These are phyloP conservation scores for Dendrocalamus latiflorus DNA, from an alignment of 202 grass and related monocot genomes.

Conservation along the genomic window DNA sequence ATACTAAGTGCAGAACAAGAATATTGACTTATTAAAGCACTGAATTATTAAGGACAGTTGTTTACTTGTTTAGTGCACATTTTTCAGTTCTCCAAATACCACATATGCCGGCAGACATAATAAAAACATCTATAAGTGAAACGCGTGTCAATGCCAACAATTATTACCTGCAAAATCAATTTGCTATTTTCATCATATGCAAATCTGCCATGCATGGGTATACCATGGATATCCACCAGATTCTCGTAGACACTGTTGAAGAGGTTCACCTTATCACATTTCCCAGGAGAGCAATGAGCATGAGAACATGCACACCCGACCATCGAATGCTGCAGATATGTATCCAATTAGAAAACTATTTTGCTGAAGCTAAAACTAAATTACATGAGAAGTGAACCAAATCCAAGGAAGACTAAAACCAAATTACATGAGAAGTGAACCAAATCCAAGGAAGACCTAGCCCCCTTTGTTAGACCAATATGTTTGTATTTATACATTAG, in stretches of 20 bases:
- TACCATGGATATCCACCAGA: slow-evolving; percentile 54
- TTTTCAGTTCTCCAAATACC: background rate
- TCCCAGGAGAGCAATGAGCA: slow-evolving; percentile 51
- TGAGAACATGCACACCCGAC: slow-evolving; percentile 55
- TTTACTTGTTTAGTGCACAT: background rate
- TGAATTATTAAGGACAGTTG: background rate
- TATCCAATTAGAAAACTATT: slow-evolving; percentile 29
- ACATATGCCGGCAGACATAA: background rate
- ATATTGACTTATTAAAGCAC: background rate
- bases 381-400: too few species aligned
- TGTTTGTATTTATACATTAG: background rate
- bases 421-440: slow-evolving; percentile 1
- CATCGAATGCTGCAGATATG: slow-evolving; percentile 54
- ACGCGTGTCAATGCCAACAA: background rate
- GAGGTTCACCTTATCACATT: slow-evolving; percentile 64
- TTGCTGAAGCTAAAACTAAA: slow-evolving; percentile 25
- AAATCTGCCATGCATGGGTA: slow-evolving; percentile 70
- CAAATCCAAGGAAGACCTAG: background rate
- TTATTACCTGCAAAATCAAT: slow-evolving; percentile 74
- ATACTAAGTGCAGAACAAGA: background rate
- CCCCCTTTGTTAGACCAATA: too few species aligned
- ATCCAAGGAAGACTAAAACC: too few species aligned
- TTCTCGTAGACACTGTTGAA: slow-evolving; percentile 57
- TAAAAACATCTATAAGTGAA: background rate
- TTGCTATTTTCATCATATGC: slow-evolving; percentile 64